phyloP scores from a whole-genome alignment of 768 basidiomycete species.

The Tricholoma hemisulphureum region DNA sequence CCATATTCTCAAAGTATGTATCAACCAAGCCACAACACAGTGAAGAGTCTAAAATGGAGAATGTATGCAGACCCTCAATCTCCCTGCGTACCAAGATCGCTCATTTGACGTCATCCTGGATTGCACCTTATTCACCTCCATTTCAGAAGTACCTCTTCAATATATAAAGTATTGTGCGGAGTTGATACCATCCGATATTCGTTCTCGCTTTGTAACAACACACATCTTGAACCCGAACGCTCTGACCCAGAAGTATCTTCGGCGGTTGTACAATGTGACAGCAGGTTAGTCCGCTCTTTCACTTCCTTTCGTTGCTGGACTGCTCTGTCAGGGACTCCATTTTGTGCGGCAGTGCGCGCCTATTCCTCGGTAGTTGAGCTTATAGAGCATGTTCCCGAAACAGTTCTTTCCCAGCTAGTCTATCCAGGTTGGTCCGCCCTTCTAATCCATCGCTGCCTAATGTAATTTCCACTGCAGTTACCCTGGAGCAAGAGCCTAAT shows the following conservation, averaged over 20 bases:
- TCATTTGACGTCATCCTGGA: constrained; percentile 76
- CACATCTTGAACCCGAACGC: constrained; percentile 76
- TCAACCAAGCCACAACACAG: neutral
- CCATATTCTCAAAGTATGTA: constrained; percentile 68
- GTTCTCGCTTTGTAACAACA: constrained; percentile 54
- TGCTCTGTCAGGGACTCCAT: constrained; percentile 43
- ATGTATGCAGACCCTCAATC: constrained; percentile 47
- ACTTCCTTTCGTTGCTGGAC: neutral
- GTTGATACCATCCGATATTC: constrained; percentile 68
- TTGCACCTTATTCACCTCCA: constrained; percentile 73
- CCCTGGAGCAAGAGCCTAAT: constrained; percentile 58
- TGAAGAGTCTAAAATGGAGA: neutral
- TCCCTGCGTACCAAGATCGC: constrained; percentile 45
- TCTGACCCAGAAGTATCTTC: constrained; percentile 68
- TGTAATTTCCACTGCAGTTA: constrained; percentile 36
- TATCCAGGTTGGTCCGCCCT: constrained; percentile 51
- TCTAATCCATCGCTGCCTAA: constrained; percentile 1
- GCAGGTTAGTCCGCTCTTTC: constrained; percentile 34
- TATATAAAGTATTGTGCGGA: constrained; percentile 81
- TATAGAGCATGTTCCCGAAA: constrained; percentile 50
- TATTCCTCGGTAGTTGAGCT: constrained; percentile 67
- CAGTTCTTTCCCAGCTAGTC: constrained; percentile 44
- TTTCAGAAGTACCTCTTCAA: constrained; percentile 76
- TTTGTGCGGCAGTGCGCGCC: constrained; percentile 52
- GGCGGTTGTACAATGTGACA: constrained; percentile 72